Base-by-base conservation (phyloP, 2,329 filamentous ascomycete genomes). In the Sporothrix phasma region DNA sequence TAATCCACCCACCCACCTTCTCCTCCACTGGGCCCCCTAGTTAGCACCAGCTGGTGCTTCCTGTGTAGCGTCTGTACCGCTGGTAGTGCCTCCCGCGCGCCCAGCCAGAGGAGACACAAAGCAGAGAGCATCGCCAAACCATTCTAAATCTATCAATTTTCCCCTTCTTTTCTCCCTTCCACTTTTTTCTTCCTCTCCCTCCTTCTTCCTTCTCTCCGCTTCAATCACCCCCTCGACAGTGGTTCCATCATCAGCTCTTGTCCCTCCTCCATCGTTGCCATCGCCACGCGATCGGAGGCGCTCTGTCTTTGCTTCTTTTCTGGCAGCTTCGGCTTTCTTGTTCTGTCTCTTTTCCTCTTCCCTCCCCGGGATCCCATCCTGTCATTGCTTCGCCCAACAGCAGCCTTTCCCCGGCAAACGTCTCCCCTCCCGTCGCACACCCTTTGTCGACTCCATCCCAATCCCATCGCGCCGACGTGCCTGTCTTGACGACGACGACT, bases 51-150 rank as follows among this genome's bases (percentile, higher is more conserved):
- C 47, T 41, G 31, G 37, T 41, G 19, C 19, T 62, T 39, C 56
- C 29, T 43, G 59, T 29, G 43, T 61, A 41, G 60, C 45, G 60
- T 62, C 37, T 54, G 34, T 54, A 31, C 61, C 46, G 59, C 37
- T 53, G 64, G 60, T 60, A 46, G 64, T 37, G 46, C 26, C 46
- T 63, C 54, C 61, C 64, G 46, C 54, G 64, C 61, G 51, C 59
- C 60, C 60, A 62, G 47, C 46, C 60, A 53, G 59, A 60, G 22
- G 8, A 61, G 58, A 49, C 45, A 61, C 59, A 41, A 41, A 51
- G 59, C 59, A 65, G 39, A 45, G 56, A 56, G 56, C 64, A 66
- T 66, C 64, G 61, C 64, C 64, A 66, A 58, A 56, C 61, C 64
- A 59, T 59, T 43, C 64, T 61, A 62, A 51, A 17, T 58, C 19